A percentile compares a stretch with the other conserved stretches of the same genome.
Evolutionary conservation across 768 basidiomycete genomes (phyloP).

Genomic region (Leccinum boreale): DNA sequence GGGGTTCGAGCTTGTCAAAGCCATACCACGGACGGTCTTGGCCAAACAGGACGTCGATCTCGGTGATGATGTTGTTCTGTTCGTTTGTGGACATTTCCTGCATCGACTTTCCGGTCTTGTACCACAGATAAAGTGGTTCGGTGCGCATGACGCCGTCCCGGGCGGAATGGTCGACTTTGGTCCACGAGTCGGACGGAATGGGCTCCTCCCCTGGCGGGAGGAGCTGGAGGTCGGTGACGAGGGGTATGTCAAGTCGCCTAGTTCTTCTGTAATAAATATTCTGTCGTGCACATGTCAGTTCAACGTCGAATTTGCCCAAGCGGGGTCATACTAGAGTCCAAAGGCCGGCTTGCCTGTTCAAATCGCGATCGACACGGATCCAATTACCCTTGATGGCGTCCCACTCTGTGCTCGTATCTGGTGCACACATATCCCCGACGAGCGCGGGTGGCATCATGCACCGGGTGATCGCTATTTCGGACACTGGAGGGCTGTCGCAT

Average conservation of each 20-base stretch:
- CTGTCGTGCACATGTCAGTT: conserved; percentile 24
- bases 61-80: conserved; percentile 70
- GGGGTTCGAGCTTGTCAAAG: conserved; percentile 67
- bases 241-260: conserved; percentile 72
- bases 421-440: conserved; percentile 60
- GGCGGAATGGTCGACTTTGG: conserved; percentile 57
- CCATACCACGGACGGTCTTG: conserved; percentile 84
- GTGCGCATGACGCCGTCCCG: conserved; percentile 58
- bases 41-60: conserved; percentile 88
- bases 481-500: conserved; percentile 45
- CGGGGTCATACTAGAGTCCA: conserved; percentile 56
- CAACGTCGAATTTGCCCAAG: background rate
- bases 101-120: conserved; percentile 63
- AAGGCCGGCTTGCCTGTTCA: conserved; percentile 62
- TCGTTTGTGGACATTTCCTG: conserved; percentile 58
- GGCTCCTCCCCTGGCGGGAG: conserved; percentile 55
- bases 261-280: conserved; percentile 85
- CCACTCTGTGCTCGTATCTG: conserved; percentile 63
- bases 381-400: conserved; percentile 82
- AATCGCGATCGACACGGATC: conserved; percentile 82
- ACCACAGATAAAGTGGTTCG: conserved; percentile 73
- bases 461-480: conserved; percentile 69
- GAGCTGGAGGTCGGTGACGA: conserved; percentile 71
- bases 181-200: conserved; percentile 54
- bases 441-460: conserved; percentile 66